Conservation (phyloP, 306 rosid species). For the Hippophae gyantsensis region DNA sequence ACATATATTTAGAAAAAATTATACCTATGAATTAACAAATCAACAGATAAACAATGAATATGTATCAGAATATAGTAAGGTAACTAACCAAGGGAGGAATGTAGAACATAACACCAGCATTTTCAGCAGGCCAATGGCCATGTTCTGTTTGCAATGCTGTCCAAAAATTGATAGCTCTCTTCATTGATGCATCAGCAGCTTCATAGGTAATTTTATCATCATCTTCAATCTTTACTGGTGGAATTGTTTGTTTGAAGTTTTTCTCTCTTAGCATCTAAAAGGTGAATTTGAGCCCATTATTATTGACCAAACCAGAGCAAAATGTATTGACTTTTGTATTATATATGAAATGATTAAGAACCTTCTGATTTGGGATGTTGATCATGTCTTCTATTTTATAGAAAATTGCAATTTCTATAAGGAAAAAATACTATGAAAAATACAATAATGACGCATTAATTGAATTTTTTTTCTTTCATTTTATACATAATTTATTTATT, state of each 20-base stretch:
- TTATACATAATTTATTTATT: too few relatives aligned
- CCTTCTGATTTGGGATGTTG: too few relatives aligned
- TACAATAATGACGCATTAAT: too few relatives aligned
- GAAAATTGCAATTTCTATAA: too few relatives aligned
- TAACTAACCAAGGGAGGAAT: slow-evolving; percentile 56
- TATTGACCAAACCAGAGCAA: too few relatives aligned
- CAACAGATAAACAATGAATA: neutral
- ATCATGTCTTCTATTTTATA: too few relatives aligned
- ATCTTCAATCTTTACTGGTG: slow-evolving; percentile 35
- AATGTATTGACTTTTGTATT: too few relatives aligned
- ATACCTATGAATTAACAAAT: neutral
- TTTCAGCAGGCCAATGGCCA: slow-evolving; percentile 87
- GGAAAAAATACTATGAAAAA: too few relatives aligned
- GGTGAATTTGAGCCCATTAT: too few relatives aligned
- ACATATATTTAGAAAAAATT: neutral
- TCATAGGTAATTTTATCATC: slow-evolving; percentile 37
- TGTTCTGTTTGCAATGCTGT: slow-evolving; percentile 50
- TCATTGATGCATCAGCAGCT: slow-evolving; percentile 26
- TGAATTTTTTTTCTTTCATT: too few relatives aligned
- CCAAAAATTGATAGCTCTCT: slow-evolving; percentile 34
- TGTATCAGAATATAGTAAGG: neutral
- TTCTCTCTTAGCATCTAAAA: slow-evolving; percentile 31
- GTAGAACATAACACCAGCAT: slow-evolving; percentile 64
- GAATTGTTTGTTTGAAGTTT: slow-evolving; percentile 48
- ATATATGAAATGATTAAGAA: too few relatives aligned